phyloP scores from a whole-genome alignment of 106 monocot species.

The Dactylorhiza incarnata region DNA sequence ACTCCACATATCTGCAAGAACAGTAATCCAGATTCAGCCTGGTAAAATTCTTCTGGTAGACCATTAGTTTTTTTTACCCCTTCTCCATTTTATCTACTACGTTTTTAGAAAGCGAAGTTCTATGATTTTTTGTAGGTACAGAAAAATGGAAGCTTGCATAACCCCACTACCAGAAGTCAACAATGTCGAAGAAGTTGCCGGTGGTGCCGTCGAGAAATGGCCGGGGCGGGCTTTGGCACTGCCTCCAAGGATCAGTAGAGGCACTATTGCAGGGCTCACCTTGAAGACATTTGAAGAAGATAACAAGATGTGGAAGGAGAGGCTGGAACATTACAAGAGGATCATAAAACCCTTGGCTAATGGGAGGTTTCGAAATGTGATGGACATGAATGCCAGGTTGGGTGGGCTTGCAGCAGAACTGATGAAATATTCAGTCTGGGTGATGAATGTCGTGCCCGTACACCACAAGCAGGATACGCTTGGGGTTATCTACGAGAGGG shows the following conservation, averaged over 20 bases:
- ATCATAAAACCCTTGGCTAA: slow-evolving; percentile 16
- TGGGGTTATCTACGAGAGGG: slow-evolving; percentile 34
- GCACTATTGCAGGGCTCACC: slow-evolving; percentile 19
- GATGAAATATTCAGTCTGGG: slow-evolving; percentile 31
- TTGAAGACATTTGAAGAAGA: slow-evolving; percentile 21
- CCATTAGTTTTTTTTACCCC: background rate
- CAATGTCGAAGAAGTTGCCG: slow-evolving; percentile 22
- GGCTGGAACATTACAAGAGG: slow-evolving; percentile 27
- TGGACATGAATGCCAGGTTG: slow-evolving; percentile 43
- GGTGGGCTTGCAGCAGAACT: slow-evolving; percentile 39
- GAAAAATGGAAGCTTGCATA: slow-evolving; percentile 35
- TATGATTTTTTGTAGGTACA: slow-evolving; percentile 23
- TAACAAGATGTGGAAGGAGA: slow-evolving; percentile 29
- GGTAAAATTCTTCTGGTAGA: background rate
- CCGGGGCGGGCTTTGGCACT: slow-evolving; percentile 25
- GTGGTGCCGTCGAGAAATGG: slow-evolving; percentile 33
- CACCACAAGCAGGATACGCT: slow-evolving; percentile 17
- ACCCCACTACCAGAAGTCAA: slow-evolving; percentile 33
- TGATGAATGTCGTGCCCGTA: slow-evolving; percentile 37
- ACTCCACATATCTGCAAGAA: background rate
- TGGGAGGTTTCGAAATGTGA: slow-evolving; percentile 29
- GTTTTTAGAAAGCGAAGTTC: background rate
- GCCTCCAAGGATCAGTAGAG: slow-evolving; percentile 35
- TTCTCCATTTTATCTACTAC: background rate
- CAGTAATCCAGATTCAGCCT: background rate